These are phyloP conservation scores for Ganoderma resinaceum DNA, from an alignment of 1,284 basidiomycete species.

Conservation along the genomic window DNA sequence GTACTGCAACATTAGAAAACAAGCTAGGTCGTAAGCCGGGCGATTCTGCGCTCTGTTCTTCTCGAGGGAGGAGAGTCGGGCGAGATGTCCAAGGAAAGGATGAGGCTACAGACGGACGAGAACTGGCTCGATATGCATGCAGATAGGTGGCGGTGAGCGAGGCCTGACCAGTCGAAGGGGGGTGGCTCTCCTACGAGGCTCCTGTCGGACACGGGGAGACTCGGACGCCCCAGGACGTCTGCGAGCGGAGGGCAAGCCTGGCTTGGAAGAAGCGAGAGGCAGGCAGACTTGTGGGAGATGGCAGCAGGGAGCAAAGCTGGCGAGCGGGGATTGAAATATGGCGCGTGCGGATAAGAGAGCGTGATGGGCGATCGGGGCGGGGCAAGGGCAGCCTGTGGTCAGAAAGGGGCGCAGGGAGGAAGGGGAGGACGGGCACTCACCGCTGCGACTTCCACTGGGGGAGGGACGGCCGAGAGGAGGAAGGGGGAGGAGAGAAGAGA, in stretches of 20 bases:
- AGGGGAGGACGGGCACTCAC: conserved; percentile 20
- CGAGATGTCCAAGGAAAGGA: conserved; percentile 32
- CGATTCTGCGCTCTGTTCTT: conserved; percentile 36
- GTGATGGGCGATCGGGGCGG: conserved; percentile 24
- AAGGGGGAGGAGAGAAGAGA: conserved; percentile 32
- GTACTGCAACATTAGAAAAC: conserved; percentile 71
- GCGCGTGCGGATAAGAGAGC: conserved; percentile 30
- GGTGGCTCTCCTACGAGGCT: conserved; percentile 26
- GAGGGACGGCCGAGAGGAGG: conserved; percentile 25
- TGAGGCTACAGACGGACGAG: conserved; percentile 33
- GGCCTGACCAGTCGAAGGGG: conserved; percentile 31
- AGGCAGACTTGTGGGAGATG: conserved; percentile 38
- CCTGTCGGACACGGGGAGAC: conserved; percentile 30
- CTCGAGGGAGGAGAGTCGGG: conserved; percentile 32
- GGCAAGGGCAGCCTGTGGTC: background rate
- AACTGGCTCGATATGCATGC: conserved; percentile 38
- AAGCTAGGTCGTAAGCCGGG: conserved; percentile 28
- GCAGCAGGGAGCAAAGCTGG: conserved; percentile 41
- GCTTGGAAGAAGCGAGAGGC: conserved; percentile 35
- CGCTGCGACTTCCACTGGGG: conserved; percentile 29
- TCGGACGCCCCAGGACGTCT: conserved; percentile 37
- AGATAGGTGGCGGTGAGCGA: conserved; percentile 32
- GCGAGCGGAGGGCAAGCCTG: conserved; percentile 34
- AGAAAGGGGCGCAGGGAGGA: conserved; percentile 13
- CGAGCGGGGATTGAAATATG: conserved; percentile 34